Percentiles rank a stretch among this genome's conserved stretches.
Evolutionary conservation across 352 stramenopile species (phyloP).

Genomic region (Globisporangium mamillatum): DNA sequence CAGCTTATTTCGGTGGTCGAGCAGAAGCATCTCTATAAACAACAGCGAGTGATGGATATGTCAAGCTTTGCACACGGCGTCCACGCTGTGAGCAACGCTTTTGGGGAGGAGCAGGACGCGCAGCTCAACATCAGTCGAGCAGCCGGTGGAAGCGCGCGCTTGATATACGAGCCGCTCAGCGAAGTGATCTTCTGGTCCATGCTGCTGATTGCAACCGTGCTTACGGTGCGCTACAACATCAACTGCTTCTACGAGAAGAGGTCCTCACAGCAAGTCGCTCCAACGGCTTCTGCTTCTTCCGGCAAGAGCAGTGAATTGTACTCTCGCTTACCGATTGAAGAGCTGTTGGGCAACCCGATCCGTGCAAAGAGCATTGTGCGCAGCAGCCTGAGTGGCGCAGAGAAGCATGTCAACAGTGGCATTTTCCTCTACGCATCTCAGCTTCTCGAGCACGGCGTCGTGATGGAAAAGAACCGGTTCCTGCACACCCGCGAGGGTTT

Average conservation of each 20-base stretch:
- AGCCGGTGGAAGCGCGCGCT: not conserved
- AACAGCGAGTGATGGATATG: not conserved
- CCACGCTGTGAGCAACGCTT: not conserved
- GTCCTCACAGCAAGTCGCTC: not conserved
- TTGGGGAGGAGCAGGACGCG: not conserved
- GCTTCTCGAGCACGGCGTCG: not conserved
- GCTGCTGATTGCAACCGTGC: constrained; percentile 1
- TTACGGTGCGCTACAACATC: not conserved
- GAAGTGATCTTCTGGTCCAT: constrained; percentile 1
- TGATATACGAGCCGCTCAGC: not conserved
- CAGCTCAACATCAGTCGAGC: not conserved
- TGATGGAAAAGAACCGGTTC: not conserved
- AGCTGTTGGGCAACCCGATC: constrained; percentile 5
- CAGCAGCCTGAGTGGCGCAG: not conserved
- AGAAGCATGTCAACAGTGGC: not conserved
- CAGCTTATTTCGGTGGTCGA: not conserved
- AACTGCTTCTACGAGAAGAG: not conserved
- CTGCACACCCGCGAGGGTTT: not conserved
- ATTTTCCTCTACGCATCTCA: not conserved
- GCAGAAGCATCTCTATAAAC: not conserved
- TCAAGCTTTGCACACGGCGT: not conserved
- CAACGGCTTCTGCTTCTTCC: not conserved
- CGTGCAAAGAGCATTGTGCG: not conserved
- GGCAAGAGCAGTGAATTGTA: not conserved
- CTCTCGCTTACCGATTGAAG: constrained; percentile 3